A percentile compares a stretch with the other conserved stretches of the same genome.
These are phyloP conservation scores for Stagonosporopsis cucurbitacearum DNA, from an alignment of 2,329 filamentous ascomycete species.

Conservation along the genomic window DNA sequence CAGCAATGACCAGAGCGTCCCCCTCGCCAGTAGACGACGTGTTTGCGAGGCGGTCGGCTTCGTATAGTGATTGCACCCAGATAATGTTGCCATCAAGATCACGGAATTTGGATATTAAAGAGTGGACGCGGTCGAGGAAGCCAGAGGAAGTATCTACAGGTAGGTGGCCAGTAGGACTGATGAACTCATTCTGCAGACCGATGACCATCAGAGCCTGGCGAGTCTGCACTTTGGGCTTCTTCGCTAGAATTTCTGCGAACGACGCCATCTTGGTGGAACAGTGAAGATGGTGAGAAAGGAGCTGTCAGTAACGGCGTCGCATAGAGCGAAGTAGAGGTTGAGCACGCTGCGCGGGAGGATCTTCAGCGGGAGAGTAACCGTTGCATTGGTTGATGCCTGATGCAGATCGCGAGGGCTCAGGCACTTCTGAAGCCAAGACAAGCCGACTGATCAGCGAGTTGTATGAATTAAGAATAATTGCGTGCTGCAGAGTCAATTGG, in stretches of 20 bases:
- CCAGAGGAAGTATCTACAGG: conserved; percentile 67
- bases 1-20: conserved; percentile 52
- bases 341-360: conserved; percentile 2
- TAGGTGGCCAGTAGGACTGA: conserved; percentile 71
- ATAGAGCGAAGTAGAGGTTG: neutral
- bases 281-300: neutral
- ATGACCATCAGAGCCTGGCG: conserved; percentile 78
- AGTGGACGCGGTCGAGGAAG: conserved; percentile 71
- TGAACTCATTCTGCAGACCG: conserved; percentile 91
- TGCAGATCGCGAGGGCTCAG: conserved; percentile 16
- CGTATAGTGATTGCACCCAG: conserved; percentile 82
- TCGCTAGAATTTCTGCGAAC: conserved; percentile 53
- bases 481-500: conserved; percentile 20
- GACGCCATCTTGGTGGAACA: conserved; percentile 44
- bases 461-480: conserved; percentile 4
- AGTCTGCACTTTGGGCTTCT: conserved; percentile 62
- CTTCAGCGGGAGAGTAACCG: conserved; percentile 8
- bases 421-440: conserved; percentile 11
- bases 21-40: conserved; percentile 57
- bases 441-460: neutral
- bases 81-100: conserved; percentile 71
- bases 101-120: conserved; percentile 76
- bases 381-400: conserved; percentile 11
- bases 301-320: conserved; percentile 6
- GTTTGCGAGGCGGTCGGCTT: conserved; percentile 64